These are phyloP conservation scores for Seiridium unicorne DNA, from an alignment of 2,329 filamentous ascomycete genomes.

Conservation along the genomic window DNA sequence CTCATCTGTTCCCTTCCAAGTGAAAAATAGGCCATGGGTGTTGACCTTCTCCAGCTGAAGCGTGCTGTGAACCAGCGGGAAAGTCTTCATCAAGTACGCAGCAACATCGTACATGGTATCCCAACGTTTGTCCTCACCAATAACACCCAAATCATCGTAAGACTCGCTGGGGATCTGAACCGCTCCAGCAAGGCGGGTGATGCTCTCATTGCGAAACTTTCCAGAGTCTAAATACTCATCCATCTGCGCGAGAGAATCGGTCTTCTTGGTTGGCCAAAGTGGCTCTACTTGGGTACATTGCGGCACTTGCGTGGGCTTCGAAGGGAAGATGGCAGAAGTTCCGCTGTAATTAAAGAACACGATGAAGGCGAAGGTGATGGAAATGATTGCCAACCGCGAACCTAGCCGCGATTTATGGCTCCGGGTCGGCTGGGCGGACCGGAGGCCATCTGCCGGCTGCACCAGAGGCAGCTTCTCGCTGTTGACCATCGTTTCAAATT, in stretches of 20 bases:
- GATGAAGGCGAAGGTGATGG: background rate
- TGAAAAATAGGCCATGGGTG: conserved; percentile 57
- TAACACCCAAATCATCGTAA: conserved; percentile 51
- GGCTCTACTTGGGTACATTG: conserved; percentile 33
- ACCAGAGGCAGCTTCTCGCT: background rate
- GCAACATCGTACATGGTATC: conserved; percentile 56
- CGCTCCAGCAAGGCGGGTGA: conserved; percentile 37
- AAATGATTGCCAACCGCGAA: background rate
- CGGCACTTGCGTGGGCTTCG: background rate
- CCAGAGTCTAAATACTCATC: conserved; percentile 28
- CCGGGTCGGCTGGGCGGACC: background rate
- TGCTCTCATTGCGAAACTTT: conserved; percentile 30
- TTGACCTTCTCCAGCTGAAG: conserved; percentile 55
- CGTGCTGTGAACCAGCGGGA: conserved; percentile 47
- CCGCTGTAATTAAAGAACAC: background rate
- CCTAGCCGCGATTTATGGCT: background rate
- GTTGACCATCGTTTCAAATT: background rate
- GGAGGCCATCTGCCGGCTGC: background rate
- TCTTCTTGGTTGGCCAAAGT: conserved; percentile 25
- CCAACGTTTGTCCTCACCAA: conserved; percentile 58
- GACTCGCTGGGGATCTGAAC: conserved; percentile 55
- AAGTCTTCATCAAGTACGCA: conserved; percentile 44
- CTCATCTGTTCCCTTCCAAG: conserved; percentile 50
- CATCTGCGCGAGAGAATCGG: conserved; percentile 25
- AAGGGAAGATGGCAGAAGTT: background rate